Evolutionary conservation across 768 basidiomycete genomes (phyloP), one percentile per base, ranked within the genome.

Genomic region (Leucosporidium yakuticum): DNA sequence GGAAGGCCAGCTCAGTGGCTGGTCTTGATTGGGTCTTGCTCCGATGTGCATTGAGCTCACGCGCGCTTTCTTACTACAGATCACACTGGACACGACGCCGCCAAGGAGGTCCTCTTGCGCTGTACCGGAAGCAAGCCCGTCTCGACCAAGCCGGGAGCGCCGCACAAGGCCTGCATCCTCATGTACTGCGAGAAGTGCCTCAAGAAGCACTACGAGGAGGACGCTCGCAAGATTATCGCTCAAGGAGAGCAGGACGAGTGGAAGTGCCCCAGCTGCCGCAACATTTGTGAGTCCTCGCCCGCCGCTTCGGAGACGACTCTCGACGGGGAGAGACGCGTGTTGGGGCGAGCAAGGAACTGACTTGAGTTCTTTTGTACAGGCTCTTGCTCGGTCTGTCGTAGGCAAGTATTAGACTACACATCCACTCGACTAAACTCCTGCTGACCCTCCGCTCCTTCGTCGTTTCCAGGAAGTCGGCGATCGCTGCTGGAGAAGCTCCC

Each of bases 211-310:
- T 58, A 19, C 39, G 63, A 17, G n/a, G 60, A 56, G 21, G 47
- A 61, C n/a, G 55, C 48, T 7, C 1, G 25, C 2, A 47, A 21
- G 4, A 21, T 62, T 25, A 21, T 29, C 32, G 21, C 39, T 4
- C n/a, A 20, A 8, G 65, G 65, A 20, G 60, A 34, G 21, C 29
- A 25, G 1, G 4, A 29, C 32, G 36, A 34, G 17, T 67, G 65
- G 65, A 36, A 8, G 2, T 67, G 65, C 25, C 60, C 47, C n/a
- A 55, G 34, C 14, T 67, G 65, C 55, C 60, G 65, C 44, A 51
- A 51, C 15, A n/a, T 56, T 31, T 67, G 65, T 60, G 25, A n/a
- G 58, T 39, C 17, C 53, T 31, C 15, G 6, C 21, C 15, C 2
- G 27, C 7, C 60, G 25, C n/a, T 21, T 27, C 47, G 60, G 60